Base-by-base conservation (phyloP, 805 yeast species). In the Monosporozyma unispora region DNA sequence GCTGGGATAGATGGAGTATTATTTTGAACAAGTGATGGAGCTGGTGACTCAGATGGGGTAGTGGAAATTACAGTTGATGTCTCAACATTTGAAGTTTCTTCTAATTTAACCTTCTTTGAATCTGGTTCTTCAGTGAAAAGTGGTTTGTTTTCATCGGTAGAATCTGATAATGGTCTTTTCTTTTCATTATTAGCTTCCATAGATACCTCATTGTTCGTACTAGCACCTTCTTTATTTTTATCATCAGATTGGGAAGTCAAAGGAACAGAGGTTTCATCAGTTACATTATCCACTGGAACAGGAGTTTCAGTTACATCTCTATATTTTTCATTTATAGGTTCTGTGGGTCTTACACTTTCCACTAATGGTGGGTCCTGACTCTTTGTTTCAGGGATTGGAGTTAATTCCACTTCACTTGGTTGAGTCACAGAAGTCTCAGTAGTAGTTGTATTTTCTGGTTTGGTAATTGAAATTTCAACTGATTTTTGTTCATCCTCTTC, bases 51-150 rank as follows among this genome's bases (percentile, higher is more conserved):
- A 29, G 33, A 29, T 7, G n/a, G 22, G 3, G 8, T 22, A 11
- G 39, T 35, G 39, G 39, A 35, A 3, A 18, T 14, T 18, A 14
- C 3, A 16, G 39, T 35, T 18, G 4, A 3, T 16, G 27, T 25
- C n/a, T 57, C 59, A 22, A 51, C 45, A 18, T 48, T 38, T 3
- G 19, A 9, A 18, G 23, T 10, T 28, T 44, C 52, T 2, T 50
- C 48, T 35, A 56, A 11, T 50, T 47, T 55, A 41, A 31, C 44
- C 45, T 54, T 59, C 59, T 48, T 58, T 51, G 46, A 49, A 51
- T 49, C 58, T 12, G 54, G 50, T 29, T 31, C 51, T 22, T 38
- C 45, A 14, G 27, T 37, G 4, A 4, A 14, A 10, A 6, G 27
- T 29, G 23, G 10, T 10, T 46, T 19, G 45, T 31, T 37, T 9